These are phyloP conservation scores for Myxozyma udenii DNA, from an alignment of 805 yeast species.

Conservation along the genomic window DNA sequence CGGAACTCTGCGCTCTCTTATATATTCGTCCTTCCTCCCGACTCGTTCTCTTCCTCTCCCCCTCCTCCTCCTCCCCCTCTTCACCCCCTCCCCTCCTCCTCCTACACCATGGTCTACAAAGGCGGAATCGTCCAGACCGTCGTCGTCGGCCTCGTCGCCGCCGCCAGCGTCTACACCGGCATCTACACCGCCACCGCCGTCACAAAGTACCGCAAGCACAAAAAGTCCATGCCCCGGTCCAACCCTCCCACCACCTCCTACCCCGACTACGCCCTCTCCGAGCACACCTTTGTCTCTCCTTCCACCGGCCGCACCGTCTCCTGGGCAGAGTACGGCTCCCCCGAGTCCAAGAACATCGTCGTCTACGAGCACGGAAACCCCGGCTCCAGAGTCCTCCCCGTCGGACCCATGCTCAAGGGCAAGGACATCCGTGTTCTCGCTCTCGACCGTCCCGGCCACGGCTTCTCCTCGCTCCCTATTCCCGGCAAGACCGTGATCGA, in stretches of 20 bases:
- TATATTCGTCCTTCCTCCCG: too few relatives aligned
- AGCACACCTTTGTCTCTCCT: conserved; percentile 29
- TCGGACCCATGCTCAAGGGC: conserved; percentile 26
- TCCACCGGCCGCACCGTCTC: conserved; percentile 27
- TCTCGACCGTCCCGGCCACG: conserved; percentile 28
- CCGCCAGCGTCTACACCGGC: conserved; percentile 6
- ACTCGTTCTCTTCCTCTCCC: conserved; percentile 1
- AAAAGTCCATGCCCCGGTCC: conserved; percentile 23
- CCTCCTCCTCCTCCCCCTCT: background rate
- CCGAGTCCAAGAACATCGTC: conserved; percentile 26
- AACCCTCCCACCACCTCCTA: conserved; percentile 26
- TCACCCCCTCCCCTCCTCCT: background rate
- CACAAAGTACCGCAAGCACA: conserved; percentile 12
- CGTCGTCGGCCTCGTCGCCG: conserved; percentile 2
- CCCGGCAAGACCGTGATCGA: conserved; percentile 24
- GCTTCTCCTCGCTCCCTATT: conserved; percentile 27
- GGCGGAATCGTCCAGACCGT: background rate
- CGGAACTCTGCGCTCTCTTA: too few relatives aligned
- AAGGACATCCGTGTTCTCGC: conserved; percentile 29
- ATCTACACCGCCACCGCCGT: conserved; percentile 12
- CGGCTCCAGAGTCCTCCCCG: conserved; percentile 26
- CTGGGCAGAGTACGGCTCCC: conserved; percentile 28
- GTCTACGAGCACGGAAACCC: conserved; percentile 29
- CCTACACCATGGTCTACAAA: background rate
- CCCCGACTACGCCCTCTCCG: conserved; percentile 26